Base-by-base conservation (phyloP, 352 stramenopile species). In the Globisporangium viniferum region DNA sequence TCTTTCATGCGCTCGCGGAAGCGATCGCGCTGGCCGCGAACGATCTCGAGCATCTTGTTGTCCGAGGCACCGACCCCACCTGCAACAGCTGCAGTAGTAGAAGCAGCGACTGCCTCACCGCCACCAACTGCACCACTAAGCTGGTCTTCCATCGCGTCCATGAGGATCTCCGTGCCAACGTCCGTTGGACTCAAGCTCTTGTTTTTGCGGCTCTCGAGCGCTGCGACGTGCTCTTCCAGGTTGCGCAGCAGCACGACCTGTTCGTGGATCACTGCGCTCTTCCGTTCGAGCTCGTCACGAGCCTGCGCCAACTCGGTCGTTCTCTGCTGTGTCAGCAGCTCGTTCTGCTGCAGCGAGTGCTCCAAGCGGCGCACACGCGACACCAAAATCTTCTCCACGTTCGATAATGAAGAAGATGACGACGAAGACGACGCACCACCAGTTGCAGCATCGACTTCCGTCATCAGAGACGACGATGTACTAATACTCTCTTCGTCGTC, bases 1-100 rank as follows among this genome's bases (percentile, higher is more conserved):
- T 93, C 86, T 73, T 95, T 95, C 76, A 94, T 86, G 2, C 86
- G 83, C 29, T 95, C 86, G 8, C 86, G 85, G 69, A 94, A 92
- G 3, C 88, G 86, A 59, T 95, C 88, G 15, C 88, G 88, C 51
- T 95, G 88, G 0, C 82, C 75, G 20, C 88, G 86, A 22, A 95
- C 84, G 59, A 95, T 95, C 58, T 93, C 82, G 33, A 95, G 74
- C 81, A 95, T 92, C 70, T 94, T 95, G 64, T 72, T 84, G 64
- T 94, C 85, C 0, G 77, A 80, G 8, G 48, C 36, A 14, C 2
- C 51, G 8, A 56, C 57, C 0, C 35, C 58, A 20, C 68, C 76
- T 7, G 66, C 59, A n/a, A 33, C 63, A 46, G 31, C 55, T 0
- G 33, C 36, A 15, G 33, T 18, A 18, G 60, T 35, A 27, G 20